phyloP scores from a whole-genome alignment of 2,329 filamentous ascomycete species.

The Dactylellina drechsleri region DNA sequence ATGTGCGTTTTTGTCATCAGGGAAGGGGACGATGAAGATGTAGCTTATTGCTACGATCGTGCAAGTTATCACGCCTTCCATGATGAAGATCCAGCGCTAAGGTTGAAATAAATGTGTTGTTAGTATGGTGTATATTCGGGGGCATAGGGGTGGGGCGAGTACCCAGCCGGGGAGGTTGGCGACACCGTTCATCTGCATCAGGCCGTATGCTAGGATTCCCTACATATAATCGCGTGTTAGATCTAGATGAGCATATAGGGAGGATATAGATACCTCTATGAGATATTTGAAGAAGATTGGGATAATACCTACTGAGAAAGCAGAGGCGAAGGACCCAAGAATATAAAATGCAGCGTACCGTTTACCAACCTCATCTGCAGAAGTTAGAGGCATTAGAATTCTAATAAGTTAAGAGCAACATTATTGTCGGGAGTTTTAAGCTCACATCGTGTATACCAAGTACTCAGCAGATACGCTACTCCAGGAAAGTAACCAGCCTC shows the following conservation, averaged over 20 bases:
- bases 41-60: conserved; percentile 66
- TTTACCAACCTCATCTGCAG: conserved; percentile 55
- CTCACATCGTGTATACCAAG: conserved; percentile 76
- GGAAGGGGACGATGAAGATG: conserved; percentile 73
- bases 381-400: neutral
- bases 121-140: too few species aligned
- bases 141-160: neutral
- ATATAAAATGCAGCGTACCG: conserved; percentile 65
- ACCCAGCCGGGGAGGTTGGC: conserved; percentile 68
- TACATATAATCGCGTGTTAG: conserved; percentile 75
- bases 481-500: conserved; percentile 77
- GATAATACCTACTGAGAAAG: conserved; percentile 63
- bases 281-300: conserved; percentile 53
- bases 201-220: conserved; percentile 75
- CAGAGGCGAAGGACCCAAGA: conserved; percentile 65
- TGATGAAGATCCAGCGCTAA: conserved; percentile 44
- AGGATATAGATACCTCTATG: neutral
- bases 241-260: conserved; percentile 67
- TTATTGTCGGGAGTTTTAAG: neutral
- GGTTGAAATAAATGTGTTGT: neutral
- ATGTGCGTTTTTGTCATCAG: conserved; percentile 66
- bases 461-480: conserved; percentile 76
- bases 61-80: conserved; percentile 66
- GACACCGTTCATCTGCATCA: conserved; percentile 64
- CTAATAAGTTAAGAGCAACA: neutral